These are phyloP conservation scores for Hypoxylon crocopeplum DNA, from an alignment of 495 filamentous ascomycete species.

Conservation along the genomic window DNA sequence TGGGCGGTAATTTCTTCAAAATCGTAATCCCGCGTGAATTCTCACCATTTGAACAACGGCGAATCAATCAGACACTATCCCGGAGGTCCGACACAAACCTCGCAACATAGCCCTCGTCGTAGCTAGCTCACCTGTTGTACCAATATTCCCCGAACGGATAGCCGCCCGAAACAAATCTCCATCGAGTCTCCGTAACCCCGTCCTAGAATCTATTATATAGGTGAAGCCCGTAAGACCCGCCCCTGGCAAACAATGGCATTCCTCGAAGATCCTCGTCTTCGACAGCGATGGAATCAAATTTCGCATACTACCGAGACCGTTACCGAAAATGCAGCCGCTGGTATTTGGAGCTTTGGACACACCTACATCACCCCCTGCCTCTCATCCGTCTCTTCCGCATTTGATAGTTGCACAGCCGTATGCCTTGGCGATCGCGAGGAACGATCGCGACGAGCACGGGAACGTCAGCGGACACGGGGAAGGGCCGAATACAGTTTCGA, in stretches of 20 bases:
- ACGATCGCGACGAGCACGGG: conserved; percentile 68
- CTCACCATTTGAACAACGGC: conserved; percentile 17
- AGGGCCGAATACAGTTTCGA: conserved; percentile 86
- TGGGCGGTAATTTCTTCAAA: conserved; percentile 13
- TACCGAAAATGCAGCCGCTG: conserved; percentile 87
- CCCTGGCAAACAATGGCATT: conserved; percentile 53
- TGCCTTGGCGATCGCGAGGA: conserved; percentile 80
- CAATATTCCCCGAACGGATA: conserved; percentile 16
- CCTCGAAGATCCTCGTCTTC: conserved; percentile 88
- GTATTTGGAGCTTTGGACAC: conserved; percentile 87
- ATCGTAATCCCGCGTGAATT: conserved; percentile 9
- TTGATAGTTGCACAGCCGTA: conserved; percentile 72
- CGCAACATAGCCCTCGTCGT: not conserved
- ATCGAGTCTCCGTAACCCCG: conserved; percentile 5
- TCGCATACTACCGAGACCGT: conserved; percentile 91
- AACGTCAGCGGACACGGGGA: conserved; percentile 63
- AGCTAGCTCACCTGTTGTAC: not conserved
- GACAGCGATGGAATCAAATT: conserved; percentile 91
- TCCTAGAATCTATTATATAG: conserved; percentile 8
- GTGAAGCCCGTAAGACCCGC: conserved; percentile 7
- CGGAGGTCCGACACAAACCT: conserved; percentile 25
- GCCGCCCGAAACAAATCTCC: conserved; percentile 2
- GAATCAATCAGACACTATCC: conserved; percentile 5
- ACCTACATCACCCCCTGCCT: conserved; percentile 86
- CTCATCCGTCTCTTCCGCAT: conserved; percentile 64